These are phyloP conservation scores for Fusarium sp. DNA, from an alignment of 2,329 filamentous ascomycete species.

Conservation along the genomic window DNA sequence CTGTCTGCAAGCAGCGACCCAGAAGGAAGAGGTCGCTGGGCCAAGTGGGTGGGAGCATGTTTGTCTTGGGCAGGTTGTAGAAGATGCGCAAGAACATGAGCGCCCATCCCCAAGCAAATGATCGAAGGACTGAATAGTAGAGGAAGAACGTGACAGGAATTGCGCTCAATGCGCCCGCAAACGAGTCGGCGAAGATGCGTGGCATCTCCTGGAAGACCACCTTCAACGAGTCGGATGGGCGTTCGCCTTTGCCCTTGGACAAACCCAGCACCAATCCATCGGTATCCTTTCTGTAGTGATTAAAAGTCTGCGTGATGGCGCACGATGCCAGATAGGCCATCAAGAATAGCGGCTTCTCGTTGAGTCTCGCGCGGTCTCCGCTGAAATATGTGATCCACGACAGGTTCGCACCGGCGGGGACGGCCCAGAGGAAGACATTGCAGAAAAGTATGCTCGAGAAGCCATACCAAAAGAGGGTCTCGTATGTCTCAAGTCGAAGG, in stretches of 20 bases:
- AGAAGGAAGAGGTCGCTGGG: constrained; percentile 70
- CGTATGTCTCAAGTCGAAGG: constrained; percentile 70
- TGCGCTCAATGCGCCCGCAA: constrained; percentile 56
- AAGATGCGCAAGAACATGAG: constrained; percentile 78
- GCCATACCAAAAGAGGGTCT: constrained; percentile 81
- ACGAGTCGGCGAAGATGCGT: constrained; percentile 51
- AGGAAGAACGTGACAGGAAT: constrained; percentile 63
- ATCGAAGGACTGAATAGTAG: constrained; percentile 74
- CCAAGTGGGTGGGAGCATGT: constrained; percentile 69
- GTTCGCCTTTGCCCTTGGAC: constrained; percentile 44
- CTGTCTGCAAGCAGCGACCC: constrained; percentile 69
- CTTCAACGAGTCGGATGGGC: constrained; percentile 48
- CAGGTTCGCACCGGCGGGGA: constrained; percentile 70
- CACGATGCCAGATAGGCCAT: constrained; percentile 77
- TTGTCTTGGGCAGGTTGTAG: constrained; percentile 80
- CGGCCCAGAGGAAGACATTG: constrained; percentile 83
- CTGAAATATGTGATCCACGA: constrained; percentile 79
- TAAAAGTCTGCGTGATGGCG: constrained; percentile 74
- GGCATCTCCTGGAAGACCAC: constrained; percentile 56
- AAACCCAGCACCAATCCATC: constrained; percentile 69
- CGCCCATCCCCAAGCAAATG: constrained; percentile 75
- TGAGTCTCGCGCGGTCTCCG: constrained; percentile 80
- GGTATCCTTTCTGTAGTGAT: constrained; percentile 79
- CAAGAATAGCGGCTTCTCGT: constrained; percentile 88
- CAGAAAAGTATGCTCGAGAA: constrained; percentile 84